These are phyloP conservation scores for Neurospora sublineolata DNA, from an alignment of 495 filamentous ascomycete species.

Conservation along the genomic window DNA sequence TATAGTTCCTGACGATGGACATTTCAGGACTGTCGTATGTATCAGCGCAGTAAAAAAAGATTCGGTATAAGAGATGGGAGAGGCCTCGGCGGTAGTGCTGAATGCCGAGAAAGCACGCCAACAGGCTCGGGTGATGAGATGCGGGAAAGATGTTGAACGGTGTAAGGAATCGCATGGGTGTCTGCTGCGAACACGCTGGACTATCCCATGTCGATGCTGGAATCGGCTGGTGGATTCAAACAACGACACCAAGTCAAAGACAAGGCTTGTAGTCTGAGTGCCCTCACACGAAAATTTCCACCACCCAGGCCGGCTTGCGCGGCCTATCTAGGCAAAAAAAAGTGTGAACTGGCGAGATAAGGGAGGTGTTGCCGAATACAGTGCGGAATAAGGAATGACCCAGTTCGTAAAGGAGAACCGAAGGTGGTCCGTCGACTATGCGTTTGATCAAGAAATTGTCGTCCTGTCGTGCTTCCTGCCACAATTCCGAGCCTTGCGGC, in stretches of 20 bases:
- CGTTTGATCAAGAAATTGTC: slow-evolving; percentile 31
- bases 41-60: not conserved
- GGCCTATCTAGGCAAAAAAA: not conserved
- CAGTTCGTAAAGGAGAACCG: slow-evolving; percentile 26
- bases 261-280: not conserved
- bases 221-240: not conserved
- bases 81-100: not conserved
- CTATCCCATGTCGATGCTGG: not conserved
- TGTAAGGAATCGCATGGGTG: not conserved
- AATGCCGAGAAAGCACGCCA: not conserved
- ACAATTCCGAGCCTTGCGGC: slow-evolving; percentile 47
- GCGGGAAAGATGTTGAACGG: not conserved
- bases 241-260: not conserved
- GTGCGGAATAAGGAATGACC: slow-evolving; percentile 16
- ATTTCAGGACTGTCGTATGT: not conserved
- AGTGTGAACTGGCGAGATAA: not conserved
- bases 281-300: not conserved
- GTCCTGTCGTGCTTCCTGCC: slow-evolving; percentile 32
- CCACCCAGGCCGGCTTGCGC: not conserved
- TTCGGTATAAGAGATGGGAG: not conserved
- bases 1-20: not conserved
- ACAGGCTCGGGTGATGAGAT: not conserved
- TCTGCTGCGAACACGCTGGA: not conserved
- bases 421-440: slow-evolving; percentile 26
- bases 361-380: slow-evolving; percentile 10